phyloP scores from a whole-genome alignment of 768 basidiomycete species.

The Suillus discolor region DNA sequence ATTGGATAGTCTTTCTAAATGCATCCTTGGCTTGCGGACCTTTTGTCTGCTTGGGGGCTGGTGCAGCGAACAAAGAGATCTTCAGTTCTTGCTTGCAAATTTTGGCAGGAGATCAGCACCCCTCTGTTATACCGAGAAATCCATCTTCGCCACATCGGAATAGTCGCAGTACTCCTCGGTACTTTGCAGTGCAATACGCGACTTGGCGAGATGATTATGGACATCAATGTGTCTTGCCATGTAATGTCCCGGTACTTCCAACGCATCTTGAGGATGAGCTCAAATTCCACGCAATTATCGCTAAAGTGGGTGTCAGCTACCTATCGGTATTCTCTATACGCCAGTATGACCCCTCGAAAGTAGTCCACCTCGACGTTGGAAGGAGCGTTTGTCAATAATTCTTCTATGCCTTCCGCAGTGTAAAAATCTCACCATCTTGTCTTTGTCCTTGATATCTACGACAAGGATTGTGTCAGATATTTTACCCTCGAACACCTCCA shows the following conservation, averaged over 20 bases:
- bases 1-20: conserved; percentile 21
- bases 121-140: conserved; percentile 30
- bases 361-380: conserved; percentile 1
- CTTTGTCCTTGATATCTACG: not conserved
- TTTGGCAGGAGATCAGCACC: conserved; percentile 27
- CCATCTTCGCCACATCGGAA: conserved; percentile 24
- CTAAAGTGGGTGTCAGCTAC: conserved; percentile 1
- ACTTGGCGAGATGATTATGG: conserved; percentile 16
- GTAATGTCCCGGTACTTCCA: conserved; percentile 7
- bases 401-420: not conserved
- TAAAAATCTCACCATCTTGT: conserved; percentile 4
- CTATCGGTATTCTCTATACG: not conserved
- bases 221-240: conserved; percentile 15
- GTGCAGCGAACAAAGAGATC: conserved; percentile 23
- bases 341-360: conserved; percentile 1
- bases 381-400: not conserved
- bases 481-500: not conserved
- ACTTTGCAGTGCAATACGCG: conserved; percentile 18
- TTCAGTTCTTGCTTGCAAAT: conserved; percentile 27
- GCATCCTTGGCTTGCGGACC: conserved; percentile 17
- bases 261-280: not conserved
- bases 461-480: too few species aligned
- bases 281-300: not conserved
- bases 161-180: conserved; percentile 22
- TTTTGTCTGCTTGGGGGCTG: conserved; percentile 24